Evolutionary conservation across 371 early-diverging fungal species (phyloP).

Genomic region (Lichtheimia hyalospora): DNA sequence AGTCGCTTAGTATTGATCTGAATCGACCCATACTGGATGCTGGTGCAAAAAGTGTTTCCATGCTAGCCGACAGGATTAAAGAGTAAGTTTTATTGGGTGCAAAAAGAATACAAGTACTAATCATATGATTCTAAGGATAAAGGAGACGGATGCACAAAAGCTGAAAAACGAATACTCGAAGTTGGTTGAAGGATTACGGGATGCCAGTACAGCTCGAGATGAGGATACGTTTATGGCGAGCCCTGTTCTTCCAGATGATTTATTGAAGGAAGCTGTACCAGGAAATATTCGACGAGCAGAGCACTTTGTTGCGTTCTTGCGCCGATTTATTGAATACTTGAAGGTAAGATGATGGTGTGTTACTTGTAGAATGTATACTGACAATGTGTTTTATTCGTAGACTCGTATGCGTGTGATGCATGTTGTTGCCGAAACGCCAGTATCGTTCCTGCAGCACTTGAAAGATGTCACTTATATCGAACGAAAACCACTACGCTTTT

Average conservation of each 20-base stretch:
- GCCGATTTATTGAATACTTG: slow-evolving; percentile 98
- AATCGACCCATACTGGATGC: slow-evolving; percentile 90
- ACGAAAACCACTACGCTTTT: slow-evolving; percentile 90
- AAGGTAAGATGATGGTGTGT: slow-evolving; percentile 58
- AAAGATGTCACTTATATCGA: slow-evolving; percentile 95
- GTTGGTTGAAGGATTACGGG: slow-evolving; percentile 86
- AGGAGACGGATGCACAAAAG: slow-evolving; percentile 83
- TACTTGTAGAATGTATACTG: neutral
- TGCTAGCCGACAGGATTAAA: slow-evolving; percentile 73
- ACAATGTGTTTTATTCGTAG: slow-evolving; percentile 31
- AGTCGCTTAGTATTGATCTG: slow-evolving; percentile 94
- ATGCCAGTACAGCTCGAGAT: slow-evolving; percentile 71
- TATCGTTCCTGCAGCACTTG: slow-evolving; percentile 90
- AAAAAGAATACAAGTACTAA: neutral
- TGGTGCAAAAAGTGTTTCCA: slow-evolving; percentile 76
- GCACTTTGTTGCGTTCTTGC: slow-evolving; percentile 97
- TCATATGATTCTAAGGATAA: slow-evolving; percentile 54
- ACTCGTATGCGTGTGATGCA: slow-evolving; percentile 97
- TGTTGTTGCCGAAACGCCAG: slow-evolving; percentile 96
- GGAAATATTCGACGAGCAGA: slow-evolving; percentile 98
- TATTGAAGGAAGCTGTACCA: slow-evolving; percentile 94
- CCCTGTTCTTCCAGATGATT: slow-evolving; percentile 90
- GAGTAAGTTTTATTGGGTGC: slow-evolving; percentile 40
- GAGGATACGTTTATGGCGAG: slow-evolving; percentile 79
- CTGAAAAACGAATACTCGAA: slow-evolving; percentile 86